phyloP scores from a whole-genome alignment of 2,329 filamentous ascomycete species.

The Aspergillus eucalypticola region DNA sequence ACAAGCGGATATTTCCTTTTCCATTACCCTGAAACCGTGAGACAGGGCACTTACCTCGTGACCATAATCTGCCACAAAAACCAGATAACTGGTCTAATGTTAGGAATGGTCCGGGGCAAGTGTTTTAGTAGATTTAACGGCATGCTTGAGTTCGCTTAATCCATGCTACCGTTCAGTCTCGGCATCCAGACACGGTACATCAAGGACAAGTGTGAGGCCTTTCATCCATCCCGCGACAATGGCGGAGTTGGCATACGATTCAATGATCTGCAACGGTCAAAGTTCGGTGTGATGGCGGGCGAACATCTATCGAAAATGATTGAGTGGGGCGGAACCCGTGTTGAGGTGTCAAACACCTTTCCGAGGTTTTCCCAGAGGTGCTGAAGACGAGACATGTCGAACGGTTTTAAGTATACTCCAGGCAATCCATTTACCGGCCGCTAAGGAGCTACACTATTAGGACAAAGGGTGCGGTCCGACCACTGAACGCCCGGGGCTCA shows the following conservation, averaged over 20 bases:
- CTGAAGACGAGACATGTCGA: not conserved
- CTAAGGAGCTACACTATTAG: not conserved
- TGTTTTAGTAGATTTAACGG: too few species aligned
- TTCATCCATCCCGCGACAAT: not conserved
- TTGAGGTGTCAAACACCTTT: not conserved
- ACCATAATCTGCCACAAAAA: too few species aligned
- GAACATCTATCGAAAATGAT: not conserved
- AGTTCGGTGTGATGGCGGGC: not conserved
- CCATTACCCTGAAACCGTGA: too few species aligned
- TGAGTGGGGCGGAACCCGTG: not conserved
- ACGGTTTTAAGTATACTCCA: not conserved
- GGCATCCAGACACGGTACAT: not conserved
- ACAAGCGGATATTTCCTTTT: too few species aligned
- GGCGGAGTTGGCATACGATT: not conserved
- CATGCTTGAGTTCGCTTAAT: too few species aligned
- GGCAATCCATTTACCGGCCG: not conserved
- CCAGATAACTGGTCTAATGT: too few species aligned
- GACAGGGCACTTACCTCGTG: too few species aligned
- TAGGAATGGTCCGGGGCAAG: too few species aligned
- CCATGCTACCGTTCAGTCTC: too few species aligned
- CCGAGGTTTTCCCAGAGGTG: not conserved
- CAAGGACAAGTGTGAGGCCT: not conserved
- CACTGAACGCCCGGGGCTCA: not conserved
- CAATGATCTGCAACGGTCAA: not conserved
- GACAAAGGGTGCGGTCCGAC: not conserved